Base-by-base conservation (phyloP, 2,329 filamentous ascomycete genomes). In the Emmonsiellopsis sp. region DNA sequence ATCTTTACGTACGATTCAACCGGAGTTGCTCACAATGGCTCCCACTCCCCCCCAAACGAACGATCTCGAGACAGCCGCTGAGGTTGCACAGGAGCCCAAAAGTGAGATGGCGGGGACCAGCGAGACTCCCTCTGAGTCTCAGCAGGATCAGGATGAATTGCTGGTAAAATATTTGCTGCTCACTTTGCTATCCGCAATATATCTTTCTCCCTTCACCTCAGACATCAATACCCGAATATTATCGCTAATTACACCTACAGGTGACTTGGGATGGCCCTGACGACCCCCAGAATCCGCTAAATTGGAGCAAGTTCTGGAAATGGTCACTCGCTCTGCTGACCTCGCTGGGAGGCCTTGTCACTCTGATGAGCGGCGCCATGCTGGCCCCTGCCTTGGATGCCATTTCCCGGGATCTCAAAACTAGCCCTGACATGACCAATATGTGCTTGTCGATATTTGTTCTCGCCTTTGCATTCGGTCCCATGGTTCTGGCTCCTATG, bases 401-500 rank as follows among this genome's bases (percentile, higher is more conserved):
- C 32, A 64, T 80, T 30, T 72, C 71, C 57, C 55, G 56, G 10
- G 76, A 80, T 31, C 78, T 80, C 50, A 58, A 70, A 40, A 63
- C 62, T 5, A 72, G 71, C 54, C 57, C 64, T 3, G 75, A 74
- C 4, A 59, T 78, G 1, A 74, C 68, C 3, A 69, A 79, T 10
- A 76, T 83, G 61, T 75, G 79, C 11, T 79, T 83, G 35, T 81
- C 77, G 56, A 82, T 85, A 54, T 85, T 82, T 62, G 67, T 85
- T 2, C 67, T 84, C 0, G 80, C 80, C 1, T 84, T 82, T 57
- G 63, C 63, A 45, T 56, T 84, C 52, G 81, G 81, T 0, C 82
- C 82, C 1, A 68, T 85, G 5, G 59, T 86, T 1, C 84, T 84
- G 74, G 84, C 84, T 2, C 83, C 83, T 0, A 62, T 86, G 6